Evolutionary conservation across 768 basidiomycete species (phyloP), one percentile per base, ranked within the genome.

Genomic region (Trametes cubensis): DNA sequence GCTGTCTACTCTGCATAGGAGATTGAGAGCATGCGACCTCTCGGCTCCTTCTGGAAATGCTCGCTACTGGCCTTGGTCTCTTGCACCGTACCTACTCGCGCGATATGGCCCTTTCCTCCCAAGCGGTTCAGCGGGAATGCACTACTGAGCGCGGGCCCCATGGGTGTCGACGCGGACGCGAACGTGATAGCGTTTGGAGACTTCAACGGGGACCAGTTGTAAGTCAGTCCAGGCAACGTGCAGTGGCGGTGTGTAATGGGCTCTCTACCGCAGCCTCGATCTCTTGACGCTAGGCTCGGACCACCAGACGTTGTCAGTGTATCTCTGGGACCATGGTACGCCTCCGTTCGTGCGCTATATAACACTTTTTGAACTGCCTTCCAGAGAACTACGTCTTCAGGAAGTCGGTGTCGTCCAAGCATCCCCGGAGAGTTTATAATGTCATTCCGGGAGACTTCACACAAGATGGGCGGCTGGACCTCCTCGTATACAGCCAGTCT

Each of bases 201-300:
- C 77, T 96, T 95, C 74, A 87, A 98, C 73, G 95, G 92, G 5
- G 94, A 98, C 74, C 95, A 98, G 73, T 90, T 92, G 94, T 97
- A 72, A 71, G 92, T 77, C 20, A 25, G 5, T 46, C 14, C 28
- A 6, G 11, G 15, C 17, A 23, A 4, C 4, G 20, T 21, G n/a
- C 26, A 17, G 20, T 3, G 20, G 14, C 14, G 15, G 25, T 4
- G 15, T 28, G 25, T 49, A 17, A 17, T 11, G 8, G 23, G 17
- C 25, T 4, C 15, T 17, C 4, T 17, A 26, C 13, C 25, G 13
- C 15, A 97, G 95, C 67, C 72, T 93, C 64, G 95, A 98, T 75
- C 76, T 94, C 4, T 77, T 98, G 46, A 80, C 84, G n/a, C 78
- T 97, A 47, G 86, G 79, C 50, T 72, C 80, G n/a, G 89, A 92